phyloP scores from a whole-genome alignment of 345 rosid species.

The Citrus maxima region DNA sequence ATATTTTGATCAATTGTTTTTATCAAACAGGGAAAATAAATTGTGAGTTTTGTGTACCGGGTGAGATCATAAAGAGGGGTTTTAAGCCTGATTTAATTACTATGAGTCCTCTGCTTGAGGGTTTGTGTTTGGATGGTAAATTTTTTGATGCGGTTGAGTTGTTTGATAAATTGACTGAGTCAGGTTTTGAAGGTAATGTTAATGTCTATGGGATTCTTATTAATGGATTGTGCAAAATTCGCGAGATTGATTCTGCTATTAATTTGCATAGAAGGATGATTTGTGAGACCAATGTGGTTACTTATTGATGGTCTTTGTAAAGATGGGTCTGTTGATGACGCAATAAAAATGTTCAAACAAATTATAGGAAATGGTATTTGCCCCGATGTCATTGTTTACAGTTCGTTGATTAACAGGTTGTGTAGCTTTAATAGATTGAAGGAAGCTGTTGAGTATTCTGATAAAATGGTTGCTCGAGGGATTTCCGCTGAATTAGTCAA shows the following conservation, averaged over 20 bases:
- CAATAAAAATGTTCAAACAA: slow-evolving; percentile 14
- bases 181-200: slow-evolving; percentile 18
- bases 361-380: slow-evolving; percentile 19
- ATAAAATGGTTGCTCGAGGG: slow-evolving; percentile 24
- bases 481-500: slow-evolving; percentile 11
- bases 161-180: slow-evolving; percentile 22
- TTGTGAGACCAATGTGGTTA: slow-evolving; percentile 17
- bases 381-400: slow-evolving; percentile 30
- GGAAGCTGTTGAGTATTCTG: slow-evolving; percentile 9
- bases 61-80: slow-evolving; percentile 26
- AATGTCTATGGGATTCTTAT: slow-evolving; percentile 6
- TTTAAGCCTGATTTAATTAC: slow-evolving; percentile 13
- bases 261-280: slow-evolving; percentile 25
- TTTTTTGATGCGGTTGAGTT: slow-evolving; percentile 8
- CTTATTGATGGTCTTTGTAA: slow-evolving; percentile 32
- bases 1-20: slow-evolving; percentile 14
- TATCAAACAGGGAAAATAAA: slow-evolving; percentile 5
- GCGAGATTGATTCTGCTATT: slow-evolving; percentile 11
- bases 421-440: slow-evolving; percentile 12
- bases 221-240: slow-evolving; percentile 19
- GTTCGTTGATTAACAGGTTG: slow-evolving; percentile 27
- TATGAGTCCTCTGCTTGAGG: slow-evolving; percentile 6
- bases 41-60: slow-evolving; percentile 24
- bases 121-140: slow-evolving; percentile 8
- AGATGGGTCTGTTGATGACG: slow-evolving; percentile 19